phyloP scores from a whole-genome alignment of 2,329 filamentous ascomycete genomes.

The Nothophaeocryptopus gaeumannii region DNA sequence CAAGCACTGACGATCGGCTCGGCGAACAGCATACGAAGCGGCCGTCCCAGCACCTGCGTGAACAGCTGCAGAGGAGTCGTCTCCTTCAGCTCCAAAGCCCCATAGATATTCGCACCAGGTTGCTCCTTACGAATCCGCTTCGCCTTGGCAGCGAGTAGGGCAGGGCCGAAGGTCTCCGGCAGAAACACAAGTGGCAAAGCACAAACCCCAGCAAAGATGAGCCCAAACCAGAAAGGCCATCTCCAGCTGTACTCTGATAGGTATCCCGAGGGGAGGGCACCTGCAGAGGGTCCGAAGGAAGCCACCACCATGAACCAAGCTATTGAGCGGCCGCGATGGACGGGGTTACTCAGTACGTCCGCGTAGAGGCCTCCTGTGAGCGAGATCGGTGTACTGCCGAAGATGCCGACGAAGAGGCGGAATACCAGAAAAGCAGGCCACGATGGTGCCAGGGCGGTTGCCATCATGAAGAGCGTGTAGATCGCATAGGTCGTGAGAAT shows the following conservation, averaged over 20 bases:
- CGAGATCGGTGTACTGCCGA: constrained; percentile 19
- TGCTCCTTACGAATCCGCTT: constrained; percentile 54
- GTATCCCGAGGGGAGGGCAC: constrained; percentile 15
- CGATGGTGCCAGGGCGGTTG: constrained; percentile 40
- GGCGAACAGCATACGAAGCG: constrained; percentile 64
- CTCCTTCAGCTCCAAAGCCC: constrained; percentile 61
- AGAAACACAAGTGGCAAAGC: constrained; percentile 15
- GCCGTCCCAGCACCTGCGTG: constrained; percentile 65
- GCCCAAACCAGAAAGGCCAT: constrained; percentile 21
- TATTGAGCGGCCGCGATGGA: constrained; percentile 15
- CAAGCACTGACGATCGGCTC: constrained; percentile 69
- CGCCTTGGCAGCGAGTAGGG: constrained; percentile 45
- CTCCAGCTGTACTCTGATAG: constrained; percentile 15
- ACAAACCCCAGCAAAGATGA: constrained; percentile 15
- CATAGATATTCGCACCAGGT: constrained; percentile 50
- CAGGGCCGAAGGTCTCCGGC: constrained; percentile 46
- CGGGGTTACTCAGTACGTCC: constrained; percentile 17
- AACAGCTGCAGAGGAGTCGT: constrained; percentile 57
- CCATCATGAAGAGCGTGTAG: constrained; percentile 38
- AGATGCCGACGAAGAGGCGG: constrained; percentile 16
- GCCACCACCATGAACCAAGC: constrained; percentile 22
- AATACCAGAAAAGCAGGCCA: constrained; percentile 19
- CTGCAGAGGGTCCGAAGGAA: constrained; percentile 13
- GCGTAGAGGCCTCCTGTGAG: constrained; percentile 20
- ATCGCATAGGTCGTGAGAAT: constrained; percentile 15